Base-by-base conservation (phyloP, 768 basidiomycete species). In the Zangia roseola region DNA sequence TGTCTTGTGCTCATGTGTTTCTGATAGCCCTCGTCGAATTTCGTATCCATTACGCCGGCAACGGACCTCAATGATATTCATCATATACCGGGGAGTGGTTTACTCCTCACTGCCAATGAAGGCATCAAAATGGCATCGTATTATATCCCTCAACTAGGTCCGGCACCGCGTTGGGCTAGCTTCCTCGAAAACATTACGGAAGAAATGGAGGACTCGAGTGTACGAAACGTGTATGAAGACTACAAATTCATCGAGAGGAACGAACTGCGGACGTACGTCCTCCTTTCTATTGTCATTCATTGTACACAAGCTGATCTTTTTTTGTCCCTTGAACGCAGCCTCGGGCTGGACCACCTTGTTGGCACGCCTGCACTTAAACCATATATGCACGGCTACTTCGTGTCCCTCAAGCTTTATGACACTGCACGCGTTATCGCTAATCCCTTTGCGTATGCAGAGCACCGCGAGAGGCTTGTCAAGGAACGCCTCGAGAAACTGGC, bases 381-480 rank as follows among this genome's bases (percentile, higher is more conserved):
- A 5, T 99, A 98, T 71, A 97, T 99, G 95, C 97, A 99, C 69
- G 97, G 97, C 36, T 98, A 94, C 81, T 98, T 99, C 74, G 70
- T 97, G 54, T 91, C 94, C 5, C 84, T 98, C 70, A 91, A 93
- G 61, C 81, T 98, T 6, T 98, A 98, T 73, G 91, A 94, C 59
- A 88, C 94, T 43, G 97, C 97, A 2, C 86, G 94, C 26, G 80
- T 95, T 55, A 94, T 98, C 57, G 87, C 93, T 48, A 97, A 98
- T 72, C 97, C 97, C 2, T 94, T 92, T 65, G 92, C 87, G 10
- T 97, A 98, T 67, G 85, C 84, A 34, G 97, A 99, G 62, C 86
- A 97, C 68, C 87, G 93, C 54, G 93, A 95, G 68, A 86, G 85
- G 61, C 71, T 92, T 63, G 79, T 97, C 45, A 80, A 81, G 43